Evolutionary conservation across 192 early-diverging fungal genomes (phyloP), one percentile per base, ranked within the genome.

Genomic region (Mortierella alpina): DNA sequence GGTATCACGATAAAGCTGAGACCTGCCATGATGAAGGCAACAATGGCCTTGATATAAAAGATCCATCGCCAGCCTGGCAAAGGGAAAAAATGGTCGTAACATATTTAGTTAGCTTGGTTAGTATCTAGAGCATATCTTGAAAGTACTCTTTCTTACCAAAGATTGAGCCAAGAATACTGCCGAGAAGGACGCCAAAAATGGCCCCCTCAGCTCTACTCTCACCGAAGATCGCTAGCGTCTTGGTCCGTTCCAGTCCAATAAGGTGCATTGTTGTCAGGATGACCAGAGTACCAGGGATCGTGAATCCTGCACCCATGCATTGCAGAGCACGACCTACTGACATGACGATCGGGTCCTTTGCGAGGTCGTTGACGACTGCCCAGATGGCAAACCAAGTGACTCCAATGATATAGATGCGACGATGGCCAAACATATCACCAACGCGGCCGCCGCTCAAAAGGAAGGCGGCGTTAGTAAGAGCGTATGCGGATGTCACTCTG

Each of bases 401-500:
- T 4, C 71, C 71, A 5, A 45, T 44, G 41, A 73, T 45, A 49
- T 55, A 73, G 46, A 66, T 64, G 8, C 67, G 53, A 7, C 71
- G 66, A 23, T 82, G 72, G 22, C 79, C 67, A 65, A 69, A 82
- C 1, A 73, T 59, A 59, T 82, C 79, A n/a, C 71, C 79, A 13
- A 82, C 20, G 8, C 67, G 66, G 4, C 71, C 71, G 13, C 61
- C 79, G 17, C 58, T 56, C 39, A 73, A 44, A 44, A 82, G 65
- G 40, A 73, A 69, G 12, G 66, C 78, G 31, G 59, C 78, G 31
- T 73, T 73, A 23, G 78, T 39, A 31, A 78, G 55, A 0, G 75
- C 64, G 55, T 73, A 73, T 14, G 75, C 69, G 3, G 82, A 76
- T 12, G 68, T 59, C 11, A 74, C 60, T 61, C 72, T 68, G 15